These are phyloP conservation scores for Mycena albidolilacea DNA, from an alignment of 768 basidiomycete genomes.

Conservation along the genomic window DNA sequence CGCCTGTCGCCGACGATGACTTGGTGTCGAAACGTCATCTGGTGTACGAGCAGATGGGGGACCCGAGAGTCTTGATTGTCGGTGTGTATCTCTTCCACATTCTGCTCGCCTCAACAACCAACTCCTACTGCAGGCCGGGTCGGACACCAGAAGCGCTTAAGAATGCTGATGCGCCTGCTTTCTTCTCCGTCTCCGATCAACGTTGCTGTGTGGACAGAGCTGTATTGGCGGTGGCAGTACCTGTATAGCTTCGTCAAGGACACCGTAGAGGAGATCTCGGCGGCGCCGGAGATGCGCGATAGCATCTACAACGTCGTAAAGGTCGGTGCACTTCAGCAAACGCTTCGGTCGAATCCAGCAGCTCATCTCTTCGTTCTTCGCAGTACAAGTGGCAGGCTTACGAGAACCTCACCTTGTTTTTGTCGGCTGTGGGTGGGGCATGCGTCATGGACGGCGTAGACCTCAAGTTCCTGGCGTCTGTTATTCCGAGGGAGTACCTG, in stretches of 20 bases:
- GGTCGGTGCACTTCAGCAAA: conserved; percentile 18
- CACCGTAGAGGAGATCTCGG: conserved; percentile 48
- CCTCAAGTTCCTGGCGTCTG: conserved; percentile 61
- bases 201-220: conserved; percentile 87
- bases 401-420: conserved; percentile 87
- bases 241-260: conserved; percentile 73
- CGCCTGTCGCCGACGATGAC: conserved; percentile 67
- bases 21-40: conserved; percentile 78
- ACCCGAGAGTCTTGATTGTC: conserved; percentile 77
- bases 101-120: background rate
- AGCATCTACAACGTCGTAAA: conserved; percentile 36
- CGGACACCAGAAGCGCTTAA: conserved; percentile 84
- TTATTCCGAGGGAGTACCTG: conserved; percentile 71
- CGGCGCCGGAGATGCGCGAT: conserved; percentile 47
- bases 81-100: conserved; percentile 60
- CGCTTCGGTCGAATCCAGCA: background rate
- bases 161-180: conserved; percentile 77
- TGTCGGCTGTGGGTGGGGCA: conserved; percentile 80
- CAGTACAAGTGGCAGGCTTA: conserved; percentile 86
- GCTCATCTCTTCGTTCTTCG: conserved; percentile 9
- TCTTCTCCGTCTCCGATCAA: conserved; percentile 77
- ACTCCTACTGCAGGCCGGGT: conserved; percentile 69
- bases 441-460: conserved; percentile 71
- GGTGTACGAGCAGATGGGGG: conserved; percentile 85
- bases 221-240: conserved; percentile 80